Evolutionary conservation across 345 rosid genomes (phyloP), one percentile per base, ranked within the genome.

Genomic region (Salix arbutifolia): DNA sequence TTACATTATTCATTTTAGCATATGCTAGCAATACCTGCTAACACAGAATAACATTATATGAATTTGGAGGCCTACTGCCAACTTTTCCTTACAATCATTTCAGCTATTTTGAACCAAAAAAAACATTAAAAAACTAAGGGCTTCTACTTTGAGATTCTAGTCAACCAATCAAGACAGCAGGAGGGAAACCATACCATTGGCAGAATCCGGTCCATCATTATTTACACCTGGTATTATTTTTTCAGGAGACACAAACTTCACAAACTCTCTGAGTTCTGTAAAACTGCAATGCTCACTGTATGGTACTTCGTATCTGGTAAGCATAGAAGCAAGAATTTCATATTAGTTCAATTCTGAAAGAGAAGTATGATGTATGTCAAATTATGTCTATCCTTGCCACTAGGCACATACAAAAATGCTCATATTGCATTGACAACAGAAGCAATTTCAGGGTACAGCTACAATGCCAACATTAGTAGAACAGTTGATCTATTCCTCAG

Each of bases 201-300:
- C 88, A 76, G 99, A 87, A 42, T 90, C 97, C 16, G 88, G 89
- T 60, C 97, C 96, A 19, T 88, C 90, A 4, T 91, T 93, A 73
- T 90, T 95, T 62, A 95, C 99, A 74, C 97, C 88, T 26, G 97
- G 99, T 78, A 91, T 88, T 72, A 95, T 88, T 56, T 74, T 88
- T 79, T 88, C 87, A 10, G 97, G 97, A 56, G 93, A 90, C 40
- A 89, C 74, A 66, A 88, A 79, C 85, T 91, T 81, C 81, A 93
- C 97, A 83, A 93, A 95, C 78, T 93, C 98, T 80, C 61, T 86
- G 17, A 95, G 90, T 78, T 95, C 98, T 5, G 90, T 78, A 77
- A 90, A 95, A 88, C 98, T 91, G 83, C 91, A 77, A 81, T 95
- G 99, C 86, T 95, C 99, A 50, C 98, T 91, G 44, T 93, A 95